These are phyloP conservation scores for Lecanosticta acicola DNA, from an alignment of 2,329 filamentous ascomycete genomes.

Conservation along the genomic window DNA sequence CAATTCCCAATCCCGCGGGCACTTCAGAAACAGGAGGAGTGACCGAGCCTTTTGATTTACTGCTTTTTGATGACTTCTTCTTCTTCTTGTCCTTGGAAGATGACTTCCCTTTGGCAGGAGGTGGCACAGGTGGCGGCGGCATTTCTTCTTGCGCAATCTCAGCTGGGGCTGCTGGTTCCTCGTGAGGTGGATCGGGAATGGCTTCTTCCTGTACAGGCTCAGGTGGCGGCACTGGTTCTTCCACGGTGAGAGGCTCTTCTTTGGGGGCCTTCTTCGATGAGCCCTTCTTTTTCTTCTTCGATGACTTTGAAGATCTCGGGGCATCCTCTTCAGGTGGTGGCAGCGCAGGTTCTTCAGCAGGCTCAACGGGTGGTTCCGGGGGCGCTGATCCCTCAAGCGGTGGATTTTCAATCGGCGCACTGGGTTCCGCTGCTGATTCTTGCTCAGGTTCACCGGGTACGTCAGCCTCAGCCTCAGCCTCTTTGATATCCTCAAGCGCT, in stretches of 20 bases:
- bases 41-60: neutral
- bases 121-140: neutral
- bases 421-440: too few species aligned
- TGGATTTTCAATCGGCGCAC: neutral
- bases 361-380: neutral
- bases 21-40: constrained; percentile 3
- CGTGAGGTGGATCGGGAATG: too few species aligned
- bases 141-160: constrained; percentile 3
- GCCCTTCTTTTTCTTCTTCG: constrained; percentile 7
- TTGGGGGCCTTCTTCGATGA: constrained; percentile 7
- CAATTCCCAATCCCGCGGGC: constrained; percentile 16
- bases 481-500: neutral
- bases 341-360: neutral
- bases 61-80: constrained; percentile 14
- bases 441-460: too few species aligned
- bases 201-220: constrained; percentile 3
- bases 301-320: neutral
- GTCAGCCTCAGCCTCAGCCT: neutral
- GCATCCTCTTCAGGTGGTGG: neutral
- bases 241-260: neutral
- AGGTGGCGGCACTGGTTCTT: neutral
- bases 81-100: constrained; percentile 8
- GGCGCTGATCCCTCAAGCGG: neutral
- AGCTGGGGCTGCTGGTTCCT: neutral
- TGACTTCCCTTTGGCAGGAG: neutral